Evolutionary conservation across 2,329 filamentous ascomycete species (phyloP).

Genomic region (Pezicula rhizophila): DNA sequence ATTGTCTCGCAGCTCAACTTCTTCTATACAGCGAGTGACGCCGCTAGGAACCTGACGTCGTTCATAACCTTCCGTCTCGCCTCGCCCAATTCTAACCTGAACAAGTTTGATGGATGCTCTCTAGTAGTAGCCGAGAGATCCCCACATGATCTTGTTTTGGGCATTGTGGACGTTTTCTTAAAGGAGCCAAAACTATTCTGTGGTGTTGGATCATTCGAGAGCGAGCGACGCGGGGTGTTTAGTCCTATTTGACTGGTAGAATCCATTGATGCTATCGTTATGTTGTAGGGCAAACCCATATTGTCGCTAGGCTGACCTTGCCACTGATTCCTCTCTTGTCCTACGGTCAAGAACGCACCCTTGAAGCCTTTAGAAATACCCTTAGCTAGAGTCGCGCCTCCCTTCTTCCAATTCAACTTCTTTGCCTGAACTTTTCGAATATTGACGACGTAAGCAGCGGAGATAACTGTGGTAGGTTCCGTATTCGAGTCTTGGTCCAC

Average conservation of each 20-base stretch:
- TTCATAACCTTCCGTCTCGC: slow-evolving; percentile 81
- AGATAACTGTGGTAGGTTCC: slow-evolving; percentile 26
- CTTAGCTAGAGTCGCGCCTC: slow-evolving; percentile 87
- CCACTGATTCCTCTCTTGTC: slow-evolving; percentile 49
- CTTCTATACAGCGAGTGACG: slow-evolving; percentile 89
- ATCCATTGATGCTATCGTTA: slow-evolving; percentile 53
- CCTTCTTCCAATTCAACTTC: slow-evolving; percentile 99
- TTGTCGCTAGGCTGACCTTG: slow-evolving; percentile 52
- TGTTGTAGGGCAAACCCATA: slow-evolving; percentile 66
- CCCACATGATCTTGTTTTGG: slow-evolving; percentile 43
- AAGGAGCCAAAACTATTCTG: slow-evolving; percentile 63
- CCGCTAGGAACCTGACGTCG: slow-evolving; percentile 84
- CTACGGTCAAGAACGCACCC: slow-evolving; percentile 61
- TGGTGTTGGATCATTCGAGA: slow-evolving; percentile 20
- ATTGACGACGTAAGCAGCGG: slow-evolving; percentile 82
- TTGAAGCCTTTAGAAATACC: slow-evolving; percentile 92
- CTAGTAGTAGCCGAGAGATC: slow-evolving; percentile 31
- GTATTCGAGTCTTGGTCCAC: slow-evolving; percentile 28
- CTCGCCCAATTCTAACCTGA: slow-evolving; percentile 86
- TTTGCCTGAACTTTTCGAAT: slow-evolving; percentile 85
- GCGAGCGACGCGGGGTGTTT: slow-evolving; percentile 16
- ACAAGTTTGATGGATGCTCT: slow-evolving; percentile 60
- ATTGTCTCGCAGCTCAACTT: slow-evolving; percentile 94
- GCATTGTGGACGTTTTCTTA: slow-evolving; percentile 35
- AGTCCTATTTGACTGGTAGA: slow-evolving; percentile 26